Evolutionary conservation across 2,329 filamentous ascomycete genomes (phyloP), one percentile per base, ranked within the genome.

Genomic region (Corinectria fuckeliana): DNA sequence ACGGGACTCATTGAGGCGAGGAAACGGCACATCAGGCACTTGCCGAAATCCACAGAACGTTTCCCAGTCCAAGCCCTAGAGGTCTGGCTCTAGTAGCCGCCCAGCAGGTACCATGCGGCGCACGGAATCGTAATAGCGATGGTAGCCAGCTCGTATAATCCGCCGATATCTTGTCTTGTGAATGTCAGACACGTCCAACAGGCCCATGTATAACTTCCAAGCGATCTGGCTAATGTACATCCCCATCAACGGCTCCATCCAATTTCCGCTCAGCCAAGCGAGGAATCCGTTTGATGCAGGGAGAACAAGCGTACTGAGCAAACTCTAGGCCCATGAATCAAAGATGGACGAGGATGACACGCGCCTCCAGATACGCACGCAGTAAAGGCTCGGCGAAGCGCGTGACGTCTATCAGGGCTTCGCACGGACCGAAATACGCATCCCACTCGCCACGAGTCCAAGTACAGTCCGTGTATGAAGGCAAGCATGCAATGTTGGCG

Each of bases 41-140:
- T 71, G 25, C 56, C 74, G 76, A 0, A 78, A 77, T 2, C 55
- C 38, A 18, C 75, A 77, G 5, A 78, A 42, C 1, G 76, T 71
- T 21, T 60, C 66, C 74, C 75, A 77, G 1, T 73, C 76, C 23
- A 45, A 28, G 10, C 71, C 65, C 2, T 56, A 51, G 3, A 74
- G 47, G 18, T 66, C 60, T 16, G 64, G 75, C 18, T 75, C 68
- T n/a, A 77, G 56, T 10, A 77, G 59, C 41, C 60, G 61, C 1
- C 66, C 66, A 0, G 18, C n/a, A 0, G 70, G 59, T 1, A 71
- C 69, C 3, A 63, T 60, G 0, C 66, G 64, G 5, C 69, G 60
- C 1, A 77, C 55, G 9, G 62, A 52, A 5, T 53, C 56, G 39
- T 76, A 69, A 8, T 77, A 72, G 3, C 69, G 55, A 1, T 62